Percentiles rank a stretch among this genome's conserved stretches.
These are phyloP conservation scores for Sinapis alba DNA, from an alignment of 441 rosid species.

Conservation along the genomic window DNA sequence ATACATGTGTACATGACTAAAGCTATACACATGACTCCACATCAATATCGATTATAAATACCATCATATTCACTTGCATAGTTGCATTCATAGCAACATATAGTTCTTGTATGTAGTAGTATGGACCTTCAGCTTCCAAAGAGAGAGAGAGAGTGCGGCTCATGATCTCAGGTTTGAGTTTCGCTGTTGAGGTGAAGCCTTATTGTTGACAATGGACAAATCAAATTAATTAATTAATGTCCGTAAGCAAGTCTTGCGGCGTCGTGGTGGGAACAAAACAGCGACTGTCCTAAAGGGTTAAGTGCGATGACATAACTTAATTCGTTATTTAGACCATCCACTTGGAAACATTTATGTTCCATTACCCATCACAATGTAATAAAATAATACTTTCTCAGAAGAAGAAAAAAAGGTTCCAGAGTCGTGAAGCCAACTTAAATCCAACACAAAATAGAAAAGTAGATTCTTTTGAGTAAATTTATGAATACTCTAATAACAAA, in stretches of 20 bases:
- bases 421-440: conserved; percentile 39
- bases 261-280: conserved; percentile 29
- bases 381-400: neutral
- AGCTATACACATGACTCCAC: too few relatives aligned
- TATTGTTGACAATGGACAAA: neutral
- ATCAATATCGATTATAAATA: too few relatives aligned
- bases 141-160: neutral
- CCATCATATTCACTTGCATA: neutral
- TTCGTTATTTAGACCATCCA: conserved; percentile 11
- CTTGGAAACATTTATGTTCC: conserved; percentile 3
- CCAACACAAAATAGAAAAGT: conserved; percentile 19
- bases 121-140: neutral
- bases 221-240: neutral
- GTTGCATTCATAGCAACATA: too few relatives aligned
- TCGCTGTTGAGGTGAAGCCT: neutral
- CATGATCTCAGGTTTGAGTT: neutral
- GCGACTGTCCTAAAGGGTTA: conserved; percentile 4
- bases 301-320: conserved; percentile 7
- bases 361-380: neutral
- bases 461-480: neutral
- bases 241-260: conserved; percentile 1
- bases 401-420: neutral
- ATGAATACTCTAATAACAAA: neutral
- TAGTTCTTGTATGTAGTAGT: neutral
- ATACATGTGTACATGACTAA: too few relatives aligned